phyloP scores from a whole-genome alignment of 2,329 filamentous ascomycete genomes.

The Didymella pinodella region DNA sequence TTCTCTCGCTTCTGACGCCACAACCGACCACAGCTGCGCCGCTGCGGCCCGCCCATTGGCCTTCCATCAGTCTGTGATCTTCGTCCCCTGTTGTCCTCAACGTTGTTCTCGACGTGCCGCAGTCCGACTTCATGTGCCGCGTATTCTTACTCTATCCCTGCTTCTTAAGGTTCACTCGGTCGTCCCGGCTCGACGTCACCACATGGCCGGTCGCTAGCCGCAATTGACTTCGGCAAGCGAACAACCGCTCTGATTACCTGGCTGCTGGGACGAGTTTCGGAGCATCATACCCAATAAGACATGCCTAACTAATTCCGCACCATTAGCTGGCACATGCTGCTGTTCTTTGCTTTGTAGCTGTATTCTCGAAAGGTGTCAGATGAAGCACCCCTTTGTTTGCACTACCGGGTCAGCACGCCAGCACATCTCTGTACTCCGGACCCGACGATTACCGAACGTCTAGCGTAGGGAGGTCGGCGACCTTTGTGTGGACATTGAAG shows the following conservation, averaged over 20 bases:
- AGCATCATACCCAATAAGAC: slow-evolving; percentile 5
- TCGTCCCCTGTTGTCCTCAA: not conserved
- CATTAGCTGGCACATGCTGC: slow-evolving; percentile 2
- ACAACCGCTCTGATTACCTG: slow-evolving; percentile 3
- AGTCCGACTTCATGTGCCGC: not conserved
- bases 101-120: no score
- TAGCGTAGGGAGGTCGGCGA: slow-evolving; percentile 18
- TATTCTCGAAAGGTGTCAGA: slow-evolving; percentile 2
- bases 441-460: slow-evolving; percentile 7
- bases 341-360: slow-evolving; percentile 6
- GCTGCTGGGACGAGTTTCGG: slow-evolving; percentile 4
- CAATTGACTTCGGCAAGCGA: slow-evolving; percentile 2
- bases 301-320: not conserved
- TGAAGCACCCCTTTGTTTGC: slow-evolving; percentile 11
- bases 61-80: not conserved
- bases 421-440: not conserved
- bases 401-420: slow-evolving; percentile 5
- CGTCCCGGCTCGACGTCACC: slow-evolving; percentile 11
- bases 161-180: not conserved
- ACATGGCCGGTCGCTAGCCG: slow-evolving; percentile 4
- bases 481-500: not conserved
- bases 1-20: slow-evolving; percentile 10
- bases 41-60: not conserved
- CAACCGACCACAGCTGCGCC: slow-evolving; percentile 7
- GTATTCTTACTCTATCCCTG: not conserved